Evolutionary conservation across 805 yeast species (phyloP), one percentile per base, ranked within the genome.

Genomic region (Yarrowia keelungensis): DNA sequence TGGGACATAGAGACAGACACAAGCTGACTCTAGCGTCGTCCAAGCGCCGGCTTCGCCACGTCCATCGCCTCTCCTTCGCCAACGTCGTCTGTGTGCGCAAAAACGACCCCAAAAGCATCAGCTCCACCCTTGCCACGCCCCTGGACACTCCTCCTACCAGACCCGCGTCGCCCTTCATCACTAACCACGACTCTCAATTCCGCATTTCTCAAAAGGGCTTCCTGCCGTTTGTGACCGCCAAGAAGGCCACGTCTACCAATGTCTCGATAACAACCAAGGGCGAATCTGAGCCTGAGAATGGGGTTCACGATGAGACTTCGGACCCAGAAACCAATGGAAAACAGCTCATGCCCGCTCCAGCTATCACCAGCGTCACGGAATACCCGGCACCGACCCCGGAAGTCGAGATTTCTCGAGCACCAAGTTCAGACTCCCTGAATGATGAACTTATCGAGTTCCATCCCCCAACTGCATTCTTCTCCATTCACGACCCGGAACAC

Each of bases 1-100:
- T 59, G 65, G 51, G 65, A 26, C 51, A 16, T 45, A 45, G 65
- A 59, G 65, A 59, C 65, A 59, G 67, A 62, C 67, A 62, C 45
- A 62, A 62, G 32, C 67, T 47, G 67, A 62, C 56, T 62, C 67
- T 62, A 26, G 67, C 67, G 45, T 41, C 67, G 54, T 62, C 56
- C 67, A 47, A 62, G 50, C 43, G 67, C 38, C 67, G 67, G 35
- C 56, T 62, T 5, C 54, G 67, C 26, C 67, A 62, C 67, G 56
- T 62, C 35, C 54, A 47, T 32, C 54, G 67, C 16, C n/a, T 62
- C 12, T 62, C 56, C 8, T 62, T 62, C 16, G 56, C 54, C 39
- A 47, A 62, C 38, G 67, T 62, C 32, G 67, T 62, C 8, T 39
- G 56, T 39, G 54, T 49, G 35, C 67, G 56, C 45, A 62, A 26